Percentiles rank a stretch among this genome's conserved stretches.
These are phyloP conservation scores for Syncephalis plumigaleata DNA, from an alignment of 371 early-diverging fungal species.

Conservation along the genomic window DNA sequence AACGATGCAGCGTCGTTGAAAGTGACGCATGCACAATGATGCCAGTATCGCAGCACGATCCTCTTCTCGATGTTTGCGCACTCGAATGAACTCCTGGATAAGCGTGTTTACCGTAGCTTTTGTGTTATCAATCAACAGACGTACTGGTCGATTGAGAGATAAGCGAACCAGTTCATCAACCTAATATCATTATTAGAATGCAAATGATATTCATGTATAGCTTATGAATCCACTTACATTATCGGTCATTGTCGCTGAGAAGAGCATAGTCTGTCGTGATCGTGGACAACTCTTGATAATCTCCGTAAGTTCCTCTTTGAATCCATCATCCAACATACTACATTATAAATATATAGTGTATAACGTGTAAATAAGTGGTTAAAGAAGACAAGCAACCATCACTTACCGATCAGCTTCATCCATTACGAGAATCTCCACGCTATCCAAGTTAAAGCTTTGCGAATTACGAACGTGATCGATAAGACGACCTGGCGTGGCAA, in stretches of 20 bases:
- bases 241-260: conserved; percentile 99
- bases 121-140: conserved; percentile 73
- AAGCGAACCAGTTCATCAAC: conserved; percentile 84
- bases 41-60: conserved; percentile 72
- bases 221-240: conserved; percentile 37
- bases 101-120: conserved; percentile 63
- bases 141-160: conserved; percentile 77
- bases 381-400: conserved; percentile 6
- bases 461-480: conserved; percentile 97
- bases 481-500: conserved; percentile 99
- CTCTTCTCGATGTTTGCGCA: conserved; percentile 67
- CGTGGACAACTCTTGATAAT: conserved; percentile 85
- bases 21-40: conserved; percentile 69
- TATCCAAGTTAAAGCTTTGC: conserved; percentile 65
- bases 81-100: conserved; percentile 92
- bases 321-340: conserved; percentile 98
- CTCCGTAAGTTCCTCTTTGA: conserved; percentile 91
- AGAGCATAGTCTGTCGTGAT: conserved; percentile 94
- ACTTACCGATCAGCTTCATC: conserved; percentile 95
- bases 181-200: too few species aligned
- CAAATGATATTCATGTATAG: too few species aligned
- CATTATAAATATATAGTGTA: not conserved
- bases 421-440: conserved; percentile 94
- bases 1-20: conserved; percentile 59
- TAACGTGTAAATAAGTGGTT: not conserved